Evolutionary conservation across 441 rosid species (phyloP), one percentile per base, ranked within the genome.

Genomic region (Monsonia emarginata): DNA sequence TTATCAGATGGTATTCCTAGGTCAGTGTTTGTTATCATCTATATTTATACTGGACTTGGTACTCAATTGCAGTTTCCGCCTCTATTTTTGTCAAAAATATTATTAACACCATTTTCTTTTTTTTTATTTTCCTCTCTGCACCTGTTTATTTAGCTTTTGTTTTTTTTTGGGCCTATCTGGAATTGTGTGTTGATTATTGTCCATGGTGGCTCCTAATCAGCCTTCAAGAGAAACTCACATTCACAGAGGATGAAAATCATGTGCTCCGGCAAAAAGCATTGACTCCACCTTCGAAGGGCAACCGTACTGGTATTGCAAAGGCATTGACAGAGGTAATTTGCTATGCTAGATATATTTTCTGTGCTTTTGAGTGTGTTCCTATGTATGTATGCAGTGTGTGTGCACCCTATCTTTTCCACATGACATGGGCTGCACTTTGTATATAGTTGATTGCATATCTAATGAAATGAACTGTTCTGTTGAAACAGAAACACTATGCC

Each of bases 241-340:
- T 73, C 72, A 26, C 86, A 62, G 99, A 94, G 75, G 86, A 88
- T 74, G 99, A 94, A 81, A 94, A 89, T 80, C 95, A 77, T 70
- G 88, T 88, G 65, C 80, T 95, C 71, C 83, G 91, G 72, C 96
- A 88, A 78, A 91, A 86, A 68, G 83, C 96, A 46, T 67, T 89
- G 69, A 81, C 74, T 72, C 72, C 73, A 64, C 58, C 58, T 52
- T 83, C 92, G 11, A 87, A 77, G 72, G 78, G 78, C 70, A 79
- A 72, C 67, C 87, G 85, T 11, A 5, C 81, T 67, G 71, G 72
- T 73, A 50, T 80, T 63, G 67, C 76, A 65, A 88, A 84, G 75
- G 66, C 86, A 70, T 76, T 81, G 75, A 81, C 86, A 8, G 95
- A 94, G 44, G 97, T 91, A 85, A 79, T 96, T 80, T 66, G 56